phyloP scores from a whole-genome alignment of 305 asterid genomes.

The Withania somnifera region DNA sequence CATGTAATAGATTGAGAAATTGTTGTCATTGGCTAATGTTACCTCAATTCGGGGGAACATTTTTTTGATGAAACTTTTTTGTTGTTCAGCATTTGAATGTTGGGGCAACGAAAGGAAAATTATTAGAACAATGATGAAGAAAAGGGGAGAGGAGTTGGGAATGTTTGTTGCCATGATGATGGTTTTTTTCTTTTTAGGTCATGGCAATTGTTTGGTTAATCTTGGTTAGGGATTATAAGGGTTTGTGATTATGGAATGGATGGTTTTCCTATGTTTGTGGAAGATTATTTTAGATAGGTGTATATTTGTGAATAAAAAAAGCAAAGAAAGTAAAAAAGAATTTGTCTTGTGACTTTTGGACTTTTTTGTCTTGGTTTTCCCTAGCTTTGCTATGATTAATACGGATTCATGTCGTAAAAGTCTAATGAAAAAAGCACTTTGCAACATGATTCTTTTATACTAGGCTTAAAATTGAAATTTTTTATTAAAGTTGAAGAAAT shows the following conservation, averaged over 20 bases:
- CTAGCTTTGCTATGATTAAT: not conserved
- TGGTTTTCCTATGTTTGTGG: not conserved
- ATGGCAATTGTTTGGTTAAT: not conserved
- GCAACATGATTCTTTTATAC: not conserved
- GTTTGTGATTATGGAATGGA: not conserved
- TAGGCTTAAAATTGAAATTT: not conserved
- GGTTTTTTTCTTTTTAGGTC: not conserved
- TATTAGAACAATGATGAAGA: not conserved
- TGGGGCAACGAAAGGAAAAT: not conserved
- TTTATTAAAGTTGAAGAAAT: not conserved
- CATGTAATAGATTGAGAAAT: conserved; percentile 33
- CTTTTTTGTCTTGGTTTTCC: not conserved
- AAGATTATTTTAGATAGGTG: not conserved
- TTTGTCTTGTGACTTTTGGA: not conserved
- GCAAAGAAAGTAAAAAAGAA: not conserved
- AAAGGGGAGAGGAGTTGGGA: not conserved
- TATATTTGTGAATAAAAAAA: not conserved
- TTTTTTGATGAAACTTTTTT: not conserved
- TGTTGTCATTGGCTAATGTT: conserved; percentile 57
- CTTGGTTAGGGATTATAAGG: not conserved
- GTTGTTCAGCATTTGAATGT: not conserved
- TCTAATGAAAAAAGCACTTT: not conserved
- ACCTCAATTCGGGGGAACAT: conserved; percentile 41
- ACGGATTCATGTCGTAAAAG: fast-evolving
- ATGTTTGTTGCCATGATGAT: not conserved